A percentile compares a stretch with the other conserved stretches of the same genome.
Conservation (phyloP, 2,329 filamentous ascomycete species). For the Proliferodiscus dingleyae region DNA sequence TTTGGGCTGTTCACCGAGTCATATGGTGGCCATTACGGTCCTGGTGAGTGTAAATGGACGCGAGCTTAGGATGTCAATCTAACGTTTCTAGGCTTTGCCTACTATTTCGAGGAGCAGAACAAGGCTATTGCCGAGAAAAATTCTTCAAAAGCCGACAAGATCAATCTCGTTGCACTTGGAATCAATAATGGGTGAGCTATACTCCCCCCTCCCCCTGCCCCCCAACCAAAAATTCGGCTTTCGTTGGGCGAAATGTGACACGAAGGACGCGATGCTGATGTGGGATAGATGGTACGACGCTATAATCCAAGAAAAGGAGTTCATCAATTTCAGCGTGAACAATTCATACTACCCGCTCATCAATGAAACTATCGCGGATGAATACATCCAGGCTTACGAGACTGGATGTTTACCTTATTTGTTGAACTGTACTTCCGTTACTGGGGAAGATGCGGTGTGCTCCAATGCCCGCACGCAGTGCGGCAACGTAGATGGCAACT, state of each 20-base stretch:
- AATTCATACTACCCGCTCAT: constrained; percentile 39
- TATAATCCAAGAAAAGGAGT: constrained; percentile 45
- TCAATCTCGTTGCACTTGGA: constrained; percentile 32
- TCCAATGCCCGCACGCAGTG: constrained; percentile 56
- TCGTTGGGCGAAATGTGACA: no score
- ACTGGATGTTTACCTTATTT: constrained; percentile 35
- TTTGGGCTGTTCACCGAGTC: constrained; percentile 48
- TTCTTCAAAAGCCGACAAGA: constrained; percentile 18
- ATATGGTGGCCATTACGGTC: constrained; percentile 56
- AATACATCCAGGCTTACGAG: constrained; percentile 34
- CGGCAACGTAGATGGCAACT: constrained; percentile 18
- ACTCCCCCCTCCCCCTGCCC: no score
- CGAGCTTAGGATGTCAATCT: neutral
- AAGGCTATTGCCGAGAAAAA: constrained; percentile 36
- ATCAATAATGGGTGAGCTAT: constrained; percentile 31
- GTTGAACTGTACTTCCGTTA: constrained; percentile 32
- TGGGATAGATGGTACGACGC: constrained; percentile 41
- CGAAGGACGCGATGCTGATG: neutral
- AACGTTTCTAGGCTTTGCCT: constrained; percentile 38
- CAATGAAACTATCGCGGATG: constrained; percentile 30
- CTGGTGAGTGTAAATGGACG: constrained; percentile 22
- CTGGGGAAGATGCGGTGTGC: constrained; percentile 77
- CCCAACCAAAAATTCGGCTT: no score
- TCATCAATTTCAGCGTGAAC: constrained; percentile 26
- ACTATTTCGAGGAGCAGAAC: constrained; percentile 54